A percentile compares a stretch with the other conserved stretches of the same genome.
phyloP scores from a whole-genome alignment of 805 yeast species.

The Lachancea thermotolerans region DNA sequence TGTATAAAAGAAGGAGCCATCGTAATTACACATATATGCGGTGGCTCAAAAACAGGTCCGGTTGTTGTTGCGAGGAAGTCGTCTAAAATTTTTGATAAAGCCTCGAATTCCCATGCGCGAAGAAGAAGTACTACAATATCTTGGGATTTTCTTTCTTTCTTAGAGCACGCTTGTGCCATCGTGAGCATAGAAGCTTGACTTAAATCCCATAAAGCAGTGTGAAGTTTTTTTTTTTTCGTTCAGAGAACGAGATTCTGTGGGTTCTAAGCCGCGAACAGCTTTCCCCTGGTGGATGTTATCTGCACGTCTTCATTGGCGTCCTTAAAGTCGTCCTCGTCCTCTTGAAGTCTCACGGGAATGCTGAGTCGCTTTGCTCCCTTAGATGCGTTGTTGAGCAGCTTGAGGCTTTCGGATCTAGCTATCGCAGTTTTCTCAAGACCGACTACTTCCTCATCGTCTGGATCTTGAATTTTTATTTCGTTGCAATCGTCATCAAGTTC shows the following conservation, averaged over 20 bases:
- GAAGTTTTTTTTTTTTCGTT: not conserved
- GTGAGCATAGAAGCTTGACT: too few relatives aligned
- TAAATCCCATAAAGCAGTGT: not conserved
- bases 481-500: constrained; percentile 23
- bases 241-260: not conserved
- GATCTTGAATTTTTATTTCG: constrained; percentile 24
- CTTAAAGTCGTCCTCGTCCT: constrained; percentile 22
- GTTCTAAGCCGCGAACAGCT: constrained; percentile 13
- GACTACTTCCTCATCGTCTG: constrained; percentile 31
- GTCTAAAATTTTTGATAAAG: too few relatives aligned
- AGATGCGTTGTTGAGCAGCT: constrained; percentile 11
- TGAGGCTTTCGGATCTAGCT: constrained; percentile 25
- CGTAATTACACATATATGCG: too few relatives aligned
- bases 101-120: too few relatives aligned
- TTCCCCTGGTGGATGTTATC: constrained; percentile 25
- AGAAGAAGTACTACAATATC: too few relatives aligned
- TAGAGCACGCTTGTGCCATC: too few relatives aligned
- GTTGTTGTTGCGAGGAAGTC: too few relatives aligned
- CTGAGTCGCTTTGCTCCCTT: constrained; percentile 14
- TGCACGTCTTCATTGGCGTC: constrained; percentile 28
- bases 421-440: constrained; percentile 28
- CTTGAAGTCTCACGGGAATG: constrained; percentile 5
- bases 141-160: too few relatives aligned
- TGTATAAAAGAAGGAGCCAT: too few relatives aligned
- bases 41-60: too few relatives aligned